phyloP scores from a whole-genome alignment of 2,329 filamentous ascomycete species.

The Cladosporium halotolerans region DNA sequence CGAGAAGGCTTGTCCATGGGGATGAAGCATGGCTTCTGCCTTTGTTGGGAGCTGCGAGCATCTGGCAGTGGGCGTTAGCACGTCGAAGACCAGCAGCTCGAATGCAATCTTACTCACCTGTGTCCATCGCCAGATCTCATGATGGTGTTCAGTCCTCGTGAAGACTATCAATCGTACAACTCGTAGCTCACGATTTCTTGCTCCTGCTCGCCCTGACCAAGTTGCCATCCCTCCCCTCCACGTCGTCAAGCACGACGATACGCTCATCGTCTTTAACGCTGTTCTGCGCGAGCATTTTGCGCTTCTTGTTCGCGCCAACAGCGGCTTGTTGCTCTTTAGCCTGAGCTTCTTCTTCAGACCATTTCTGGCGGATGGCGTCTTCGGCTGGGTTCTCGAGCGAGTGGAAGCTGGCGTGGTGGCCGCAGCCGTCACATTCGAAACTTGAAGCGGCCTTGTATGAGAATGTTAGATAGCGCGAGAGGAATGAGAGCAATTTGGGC shows the following conservation, averaged over 20 bases:
- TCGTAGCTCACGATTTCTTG: neutral
- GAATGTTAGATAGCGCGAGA: neutral
- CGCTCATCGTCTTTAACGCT: neutral
- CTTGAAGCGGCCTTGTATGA: constrained; percentile 37
- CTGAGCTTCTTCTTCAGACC: constrained; percentile 35
- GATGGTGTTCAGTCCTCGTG: neutral
- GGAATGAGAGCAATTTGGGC: too few relatives aligned
- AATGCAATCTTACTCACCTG: too few relatives aligned
- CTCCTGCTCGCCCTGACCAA: constrained; percentile 13
- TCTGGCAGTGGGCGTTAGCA: too few relatives aligned
- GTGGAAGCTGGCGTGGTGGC: constrained; percentile 51
- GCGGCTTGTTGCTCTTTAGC: constrained; percentile 13
- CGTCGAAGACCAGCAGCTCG: too few relatives aligned
- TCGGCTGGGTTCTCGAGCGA: constrained; percentile 47
- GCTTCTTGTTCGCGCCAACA: constrained; percentile 15
- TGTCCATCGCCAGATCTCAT: too few relatives aligned
- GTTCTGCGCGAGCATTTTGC: constrained; percentile 4
- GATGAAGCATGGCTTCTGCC: too few relatives aligned
- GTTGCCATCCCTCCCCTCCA: neutral
- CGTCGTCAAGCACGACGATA: constrained; percentile 1
- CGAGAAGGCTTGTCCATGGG: too few relatives aligned
- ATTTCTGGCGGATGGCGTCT: constrained; percentile 41
- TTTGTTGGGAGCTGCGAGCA: too few relatives aligned
- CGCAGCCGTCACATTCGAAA: constrained; percentile 52
- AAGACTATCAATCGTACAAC: neutral